A percentile compares a stretch with the other conserved stretches of the same genome.
Evolutionary conservation across 352 stramenopile genomes (phyloP).

Genomic region (Thraustochytrium sp.): DNA sequence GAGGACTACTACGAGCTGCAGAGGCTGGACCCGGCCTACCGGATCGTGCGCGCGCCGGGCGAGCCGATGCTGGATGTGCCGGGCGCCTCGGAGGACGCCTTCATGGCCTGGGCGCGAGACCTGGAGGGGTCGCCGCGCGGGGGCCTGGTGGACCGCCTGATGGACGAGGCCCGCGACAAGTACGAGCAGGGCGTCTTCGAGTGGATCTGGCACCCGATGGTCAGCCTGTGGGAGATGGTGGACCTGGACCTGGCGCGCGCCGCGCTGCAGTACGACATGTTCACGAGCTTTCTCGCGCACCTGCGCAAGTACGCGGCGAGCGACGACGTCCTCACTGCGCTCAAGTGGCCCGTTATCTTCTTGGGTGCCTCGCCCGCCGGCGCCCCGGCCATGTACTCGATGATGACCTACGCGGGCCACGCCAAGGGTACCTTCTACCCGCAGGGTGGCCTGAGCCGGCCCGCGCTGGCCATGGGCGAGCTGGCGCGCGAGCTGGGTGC

Average conservation of each 20-base stretch:
- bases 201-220: constrained; percentile 46
- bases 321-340: not conserved
- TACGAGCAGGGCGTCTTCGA: constrained; percentile 44
- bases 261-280: constrained; percentile 34
- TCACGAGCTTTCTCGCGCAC: constrained; percentile 37
- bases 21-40: constrained; percentile 38
- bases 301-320: constrained; percentile 32
- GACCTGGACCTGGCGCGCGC: not conserved
- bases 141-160: not conserved
- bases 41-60: constrained; percentile 10
- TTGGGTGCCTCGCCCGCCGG: constrained; percentile 24
- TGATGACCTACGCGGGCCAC: constrained; percentile 45
- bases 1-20: constrained; percentile 42
- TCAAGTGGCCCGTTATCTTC: constrained; percentile 47
- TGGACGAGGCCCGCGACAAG: constrained; percentile 45
- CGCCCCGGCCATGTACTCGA: constrained; percentile 39
- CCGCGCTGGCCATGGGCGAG: constrained; percentile 11
- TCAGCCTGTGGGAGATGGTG: constrained; percentile 28
- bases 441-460: constrained; percentile 6
- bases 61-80: constrained; percentile 22
- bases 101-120: not conserved
- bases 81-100: constrained; percentile 9
- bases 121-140: not conserved
- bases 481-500: constrained; percentile 37
- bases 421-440: constrained; percentile 44